These are phyloP conservation scores for Neurospora pannonica DNA, from an alignment of 495 filamentous ascomycete species.

Conservation along the genomic window DNA sequence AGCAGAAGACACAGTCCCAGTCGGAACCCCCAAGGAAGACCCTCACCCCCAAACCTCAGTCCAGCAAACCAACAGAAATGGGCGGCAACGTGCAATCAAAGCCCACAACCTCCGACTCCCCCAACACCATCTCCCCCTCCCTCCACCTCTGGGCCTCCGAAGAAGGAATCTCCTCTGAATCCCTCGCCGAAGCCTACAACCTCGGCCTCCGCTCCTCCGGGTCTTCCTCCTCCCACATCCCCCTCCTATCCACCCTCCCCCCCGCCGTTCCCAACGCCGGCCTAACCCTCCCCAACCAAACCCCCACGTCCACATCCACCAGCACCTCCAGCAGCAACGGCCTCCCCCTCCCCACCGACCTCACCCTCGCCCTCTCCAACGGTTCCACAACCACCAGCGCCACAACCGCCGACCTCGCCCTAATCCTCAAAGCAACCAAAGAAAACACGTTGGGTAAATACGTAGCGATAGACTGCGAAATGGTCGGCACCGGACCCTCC, in stretches of 20 bases:
- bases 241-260: neutral
- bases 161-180: constrained; percentile 51
- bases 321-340: neutral
- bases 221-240: constrained; percentile 10
- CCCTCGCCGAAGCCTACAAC: constrained; percentile 52
- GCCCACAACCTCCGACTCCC: constrained; percentile 3
- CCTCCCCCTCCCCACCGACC: neutral
- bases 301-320: neutral
- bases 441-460: constrained; percentile 63
- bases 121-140: constrained; percentile 23
- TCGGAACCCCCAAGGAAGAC: neutral
- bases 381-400: neutral
- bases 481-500: constrained; percentile 80
- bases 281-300: constrained; percentile 20
- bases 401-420: neutral
- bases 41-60: neutral
- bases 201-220: constrained; percentile 27
- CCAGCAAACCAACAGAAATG: constrained; percentile 12
- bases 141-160: constrained; percentile 39
- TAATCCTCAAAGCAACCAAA: constrained; percentile 2
- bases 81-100: constrained; percentile 26
- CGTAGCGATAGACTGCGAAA: constrained; percentile 91
- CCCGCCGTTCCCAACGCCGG: constrained; percentile 40
- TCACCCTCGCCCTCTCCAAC: neutral
- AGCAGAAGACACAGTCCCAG: neutral